Evolutionary conservation across 768 basidiomycete genomes (phyloP).

Genomic region (Lentinus tigrinus): DNA sequence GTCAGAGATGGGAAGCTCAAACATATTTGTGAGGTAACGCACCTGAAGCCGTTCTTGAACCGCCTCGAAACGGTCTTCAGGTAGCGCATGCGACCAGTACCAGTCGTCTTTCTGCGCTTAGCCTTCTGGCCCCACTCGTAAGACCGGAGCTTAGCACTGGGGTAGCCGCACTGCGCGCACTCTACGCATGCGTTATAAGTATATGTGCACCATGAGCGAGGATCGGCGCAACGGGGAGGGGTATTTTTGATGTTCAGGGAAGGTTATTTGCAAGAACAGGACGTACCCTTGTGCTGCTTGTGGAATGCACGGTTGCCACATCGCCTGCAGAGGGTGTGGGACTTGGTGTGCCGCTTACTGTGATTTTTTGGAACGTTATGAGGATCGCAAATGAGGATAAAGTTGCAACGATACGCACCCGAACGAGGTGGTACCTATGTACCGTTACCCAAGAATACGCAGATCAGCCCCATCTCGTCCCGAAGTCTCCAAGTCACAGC

Average conservation of each 20-base stretch:
- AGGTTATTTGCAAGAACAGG: background rate
- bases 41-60: constrained; percentile 99
- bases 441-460: constrained; percentile 17
- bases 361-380: constrained; percentile 4
- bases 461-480: constrained; percentile 17
- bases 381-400: background rate
- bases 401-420: constrained; percentile 56
- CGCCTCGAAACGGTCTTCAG: constrained; percentile 89
- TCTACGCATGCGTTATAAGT: constrained; percentile 45
- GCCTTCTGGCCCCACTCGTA: constrained; percentile 99
- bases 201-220: background rate
- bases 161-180: constrained; percentile 96
- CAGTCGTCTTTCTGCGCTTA: constrained; percentile 99
- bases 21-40: constrained; percentile 16
- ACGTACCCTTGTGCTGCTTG: constrained; percentile 95
- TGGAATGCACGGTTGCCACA: constrained; percentile 96
- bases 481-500: constrained; percentile 14
- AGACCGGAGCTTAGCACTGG: constrained; percentile 90
- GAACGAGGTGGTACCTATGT: constrained; percentile 90
- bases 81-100: constrained; percentile 93
- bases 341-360: constrained; percentile 97
- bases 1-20: background rate
- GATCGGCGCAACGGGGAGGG: background rate
- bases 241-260: background rate
- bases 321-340: constrained; percentile 95